Evolutionary conservation across 495 filamentous ascomycete species (phyloP).

Genomic region (Geoglossum glabrum): DNA sequence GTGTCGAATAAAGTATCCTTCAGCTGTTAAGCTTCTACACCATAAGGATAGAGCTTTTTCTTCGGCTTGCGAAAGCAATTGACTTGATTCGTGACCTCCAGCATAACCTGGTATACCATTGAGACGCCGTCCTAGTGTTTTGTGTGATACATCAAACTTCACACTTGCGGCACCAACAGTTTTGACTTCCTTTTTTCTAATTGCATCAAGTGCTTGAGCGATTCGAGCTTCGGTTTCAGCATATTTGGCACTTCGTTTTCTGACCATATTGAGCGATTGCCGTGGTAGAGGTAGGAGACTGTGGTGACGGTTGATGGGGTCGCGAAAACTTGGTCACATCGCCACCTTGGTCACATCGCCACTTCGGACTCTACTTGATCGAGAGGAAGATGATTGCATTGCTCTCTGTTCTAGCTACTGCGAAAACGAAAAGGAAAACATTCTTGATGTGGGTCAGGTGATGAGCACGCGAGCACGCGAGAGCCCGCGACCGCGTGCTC

Average conservation of each 20-base stretch:
- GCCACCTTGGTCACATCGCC: background rate
- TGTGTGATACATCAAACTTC: background rate
- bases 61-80: background rate
- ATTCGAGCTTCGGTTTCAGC: background rate
- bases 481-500: no score
- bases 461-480: no score
- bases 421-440: no score
- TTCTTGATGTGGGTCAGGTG: no score
- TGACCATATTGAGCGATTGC: background rate
- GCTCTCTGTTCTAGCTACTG: no score
- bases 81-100: background rate
- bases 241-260: background rate
- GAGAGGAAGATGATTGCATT: no score
- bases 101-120: background rate
- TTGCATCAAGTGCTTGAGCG: background rate
- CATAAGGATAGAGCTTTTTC: background rate
- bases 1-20: background rate
- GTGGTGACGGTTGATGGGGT: background rate
- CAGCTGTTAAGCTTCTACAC: background rate
- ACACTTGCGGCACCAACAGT: background rate
- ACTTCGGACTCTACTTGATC: no score
- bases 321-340: background rate
- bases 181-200: background rate
- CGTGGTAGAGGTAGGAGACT: no score
- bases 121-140: background rate